These are phyloP conservation scores for Schizosaccharomyces lindneri DNA, from an alignment of 805 yeast species.

Conservation along the genomic window DNA sequence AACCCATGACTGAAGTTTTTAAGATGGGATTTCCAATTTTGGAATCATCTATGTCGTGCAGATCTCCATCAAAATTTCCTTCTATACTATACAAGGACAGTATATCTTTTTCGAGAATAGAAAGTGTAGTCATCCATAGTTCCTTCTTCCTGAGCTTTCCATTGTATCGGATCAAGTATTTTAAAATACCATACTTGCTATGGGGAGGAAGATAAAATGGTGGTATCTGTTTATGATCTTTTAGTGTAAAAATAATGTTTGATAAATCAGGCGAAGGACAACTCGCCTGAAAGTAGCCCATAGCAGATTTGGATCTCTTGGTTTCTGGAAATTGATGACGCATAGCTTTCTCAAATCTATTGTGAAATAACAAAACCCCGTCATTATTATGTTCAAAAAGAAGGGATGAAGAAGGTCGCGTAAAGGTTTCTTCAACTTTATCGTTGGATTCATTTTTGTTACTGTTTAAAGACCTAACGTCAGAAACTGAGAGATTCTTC, in stretches of 20 bases:
- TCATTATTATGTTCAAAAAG: background rate
- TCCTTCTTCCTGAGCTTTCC: background rate
- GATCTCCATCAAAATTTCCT: background rate
- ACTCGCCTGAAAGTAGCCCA: conserved; percentile 9
- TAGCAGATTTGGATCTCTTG: background rate
- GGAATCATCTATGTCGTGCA: background rate
- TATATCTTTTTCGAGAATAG: background rate
- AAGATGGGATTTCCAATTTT: background rate
- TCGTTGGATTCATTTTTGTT: background rate
- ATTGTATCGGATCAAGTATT: background rate
- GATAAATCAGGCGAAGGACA: conserved; percentile 20
- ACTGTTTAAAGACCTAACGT: background rate
- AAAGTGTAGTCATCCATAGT: background rate
- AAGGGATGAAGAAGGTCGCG: background rate
- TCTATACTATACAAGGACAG: background rate
- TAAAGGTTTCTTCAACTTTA: background rate
- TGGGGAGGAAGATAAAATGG: background rate
- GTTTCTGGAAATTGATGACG: too few relatives aligned
- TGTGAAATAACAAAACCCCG: background rate
- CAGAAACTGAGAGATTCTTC: too few relatives aligned
- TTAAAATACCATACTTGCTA: background rate
- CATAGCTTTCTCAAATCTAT: too few relatives aligned
- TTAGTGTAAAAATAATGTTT: too few relatives aligned
- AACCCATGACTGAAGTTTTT: background rate
- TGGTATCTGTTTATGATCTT: too few relatives aligned